Conservation (phyloP, 1,139 yeast genomes). For the Yamadazyma siamensis region DNA sequence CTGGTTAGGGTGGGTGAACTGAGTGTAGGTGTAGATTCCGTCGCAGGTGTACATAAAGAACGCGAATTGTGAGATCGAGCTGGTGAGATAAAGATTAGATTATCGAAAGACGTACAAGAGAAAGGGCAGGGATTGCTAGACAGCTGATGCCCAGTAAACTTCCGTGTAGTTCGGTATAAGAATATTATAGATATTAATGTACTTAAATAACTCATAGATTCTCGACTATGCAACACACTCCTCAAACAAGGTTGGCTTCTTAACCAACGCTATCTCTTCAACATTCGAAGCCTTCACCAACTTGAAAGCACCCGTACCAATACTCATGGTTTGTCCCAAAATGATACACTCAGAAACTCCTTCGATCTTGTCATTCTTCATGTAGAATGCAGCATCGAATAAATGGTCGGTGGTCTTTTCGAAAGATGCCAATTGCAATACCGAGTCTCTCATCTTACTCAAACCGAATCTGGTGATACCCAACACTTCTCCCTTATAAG, state of each 20-base stretch:
- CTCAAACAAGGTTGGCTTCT: conserved; percentile 62
- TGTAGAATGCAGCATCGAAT: conserved; percentile 96
- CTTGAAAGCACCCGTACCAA: conserved; percentile 97
- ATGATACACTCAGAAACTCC: conserved; percentile 98
- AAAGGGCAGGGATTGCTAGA: no score
- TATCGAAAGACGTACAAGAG: no score
- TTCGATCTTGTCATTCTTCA: conserved; percentile 93
- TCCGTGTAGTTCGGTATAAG: no score
- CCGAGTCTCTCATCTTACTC: conserved; percentile 98
- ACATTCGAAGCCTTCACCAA: conserved; percentile 60
- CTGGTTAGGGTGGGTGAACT: conserved; percentile 38
- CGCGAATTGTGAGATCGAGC: no score
- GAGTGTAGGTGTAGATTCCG: conserved; percentile 28
- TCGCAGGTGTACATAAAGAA: conserved; percentile 7
- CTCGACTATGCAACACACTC: no score
- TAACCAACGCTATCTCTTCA: conserved; percentile 40
- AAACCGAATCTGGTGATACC: conserved; percentile 98
- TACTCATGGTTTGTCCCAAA: conserved; percentile 94
- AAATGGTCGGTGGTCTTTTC: conserved; percentile 98
- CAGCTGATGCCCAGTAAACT: no score
- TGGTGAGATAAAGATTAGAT: background rate
- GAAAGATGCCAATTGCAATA: conserved; percentile 91
- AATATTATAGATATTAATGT: no score
- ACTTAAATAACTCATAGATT: no score
- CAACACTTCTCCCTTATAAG: conserved; percentile 95